These are phyloP conservation scores for Iris pallida DNA, from an alignment of 116 monocot species.

Conservation along the genomic window DNA sequence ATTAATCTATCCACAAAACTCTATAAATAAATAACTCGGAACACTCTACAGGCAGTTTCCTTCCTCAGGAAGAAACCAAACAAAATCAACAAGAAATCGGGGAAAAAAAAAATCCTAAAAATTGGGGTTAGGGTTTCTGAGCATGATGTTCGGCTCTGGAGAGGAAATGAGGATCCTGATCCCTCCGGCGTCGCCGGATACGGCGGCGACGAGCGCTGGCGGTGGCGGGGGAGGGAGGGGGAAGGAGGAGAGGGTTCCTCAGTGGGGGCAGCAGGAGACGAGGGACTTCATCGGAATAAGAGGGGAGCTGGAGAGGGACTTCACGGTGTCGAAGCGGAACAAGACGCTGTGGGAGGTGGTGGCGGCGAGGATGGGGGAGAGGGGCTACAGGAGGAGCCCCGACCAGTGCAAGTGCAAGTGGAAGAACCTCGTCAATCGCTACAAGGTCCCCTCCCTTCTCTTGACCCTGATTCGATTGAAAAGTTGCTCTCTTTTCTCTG, in stretches of 20 bases:
- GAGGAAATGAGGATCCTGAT: conserved; percentile 21
- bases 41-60: no score
- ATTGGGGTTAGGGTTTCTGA: neutral
- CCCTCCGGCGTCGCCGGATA: conserved; percentile 11
- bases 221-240: conserved; percentile 9
- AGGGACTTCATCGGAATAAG: conserved; percentile 76
- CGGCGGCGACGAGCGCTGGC: conserved; percentile 11
- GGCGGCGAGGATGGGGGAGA: conserved; percentile 60
- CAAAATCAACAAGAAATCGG: no score
- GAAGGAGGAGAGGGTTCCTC: conserved; percentile 60
- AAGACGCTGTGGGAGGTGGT: conserved; percentile 90
- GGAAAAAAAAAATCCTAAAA: neutral
- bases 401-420: conserved; percentile 99
- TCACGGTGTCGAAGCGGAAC: conserved; percentile 53
- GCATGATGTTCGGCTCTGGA: conserved; percentile 9
- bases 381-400: conserved; percentile 68
- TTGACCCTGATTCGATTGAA: no score
- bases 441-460: conserved; percentile 52
- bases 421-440: conserved; percentile 99
- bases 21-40: no score
- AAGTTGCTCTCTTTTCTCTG: no score
- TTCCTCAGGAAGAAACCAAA: no score
- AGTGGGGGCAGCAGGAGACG: conserved; percentile 90
- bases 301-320: conserved; percentile 78
- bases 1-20: no score